Evolutionary conservation across 148 eudicot genomes (phyloP).

Genomic region (Drosera capensis): DNA sequence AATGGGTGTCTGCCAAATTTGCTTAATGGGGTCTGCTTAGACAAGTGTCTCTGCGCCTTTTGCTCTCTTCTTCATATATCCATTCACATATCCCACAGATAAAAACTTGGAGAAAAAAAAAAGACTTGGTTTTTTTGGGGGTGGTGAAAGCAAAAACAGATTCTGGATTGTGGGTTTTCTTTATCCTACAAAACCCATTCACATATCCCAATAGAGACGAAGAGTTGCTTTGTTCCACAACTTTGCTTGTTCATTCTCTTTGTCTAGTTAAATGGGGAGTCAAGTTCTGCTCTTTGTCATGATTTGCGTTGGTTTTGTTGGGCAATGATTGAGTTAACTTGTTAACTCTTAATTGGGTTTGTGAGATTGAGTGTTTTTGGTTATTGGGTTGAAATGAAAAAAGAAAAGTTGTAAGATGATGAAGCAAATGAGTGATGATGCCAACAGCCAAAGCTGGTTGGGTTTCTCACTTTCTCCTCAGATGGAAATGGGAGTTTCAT

Average conservation of each 20-base stretch:
- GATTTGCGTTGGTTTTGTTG: slow-evolving; percentile 18
- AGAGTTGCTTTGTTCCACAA: slow-evolving; percentile 21
- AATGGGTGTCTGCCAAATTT: no score
- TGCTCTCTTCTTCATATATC: no score
- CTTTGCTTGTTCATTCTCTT: slow-evolving; percentile 39
- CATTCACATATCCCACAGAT: no score
- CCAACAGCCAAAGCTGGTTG: not conserved
- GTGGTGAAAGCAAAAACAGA: not conserved
- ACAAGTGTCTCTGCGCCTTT: no score
- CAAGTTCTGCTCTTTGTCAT: slow-evolving; percentile 9
- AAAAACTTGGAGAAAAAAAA: no score
- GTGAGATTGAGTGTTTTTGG: not conserved
- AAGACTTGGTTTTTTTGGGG: no score
- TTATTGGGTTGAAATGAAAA: not conserved
- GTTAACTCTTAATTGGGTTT: not conserved
- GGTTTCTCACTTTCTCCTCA: slow-evolving; percentile 1
- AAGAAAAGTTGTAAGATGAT: not conserved
- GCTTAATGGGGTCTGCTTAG: no score
- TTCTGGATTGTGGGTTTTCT: no score
- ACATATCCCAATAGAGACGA: slow-evolving; percentile 63
- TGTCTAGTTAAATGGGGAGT: slow-evolving; percentile 29
- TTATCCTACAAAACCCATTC: slow-evolving; percentile 13
- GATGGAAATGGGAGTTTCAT: not conserved
- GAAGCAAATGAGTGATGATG: not conserved
- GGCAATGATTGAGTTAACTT: not conserved